Conservation (phyloP, 208 protist genomes). For the Phytomonas serpens region DNA sequence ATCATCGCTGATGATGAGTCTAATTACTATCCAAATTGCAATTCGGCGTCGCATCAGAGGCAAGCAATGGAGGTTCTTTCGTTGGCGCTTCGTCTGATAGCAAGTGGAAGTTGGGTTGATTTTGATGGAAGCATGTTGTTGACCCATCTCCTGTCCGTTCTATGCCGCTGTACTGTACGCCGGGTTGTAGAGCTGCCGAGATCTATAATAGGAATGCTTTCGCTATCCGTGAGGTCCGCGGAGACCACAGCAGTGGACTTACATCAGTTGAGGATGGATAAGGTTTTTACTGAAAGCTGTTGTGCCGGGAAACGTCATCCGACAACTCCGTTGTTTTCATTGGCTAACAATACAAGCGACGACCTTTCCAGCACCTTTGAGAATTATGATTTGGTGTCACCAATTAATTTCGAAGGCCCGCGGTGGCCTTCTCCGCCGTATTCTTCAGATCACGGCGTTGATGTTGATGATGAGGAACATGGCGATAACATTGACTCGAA, state of each 20-base stretch:
- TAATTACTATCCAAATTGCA: conserved; percentile 24
- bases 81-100: neutral
- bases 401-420: neutral
- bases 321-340: neutral
- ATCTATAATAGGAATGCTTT: conserved; percentile 11
- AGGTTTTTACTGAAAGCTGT: conserved; percentile 16
- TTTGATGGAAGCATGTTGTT: conserved; percentile 12
- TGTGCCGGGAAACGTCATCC: conserved; percentile 6
- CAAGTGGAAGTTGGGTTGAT: conserved; percentile 1
- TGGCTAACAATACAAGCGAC: neutral
- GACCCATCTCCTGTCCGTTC: conserved; percentile 41
- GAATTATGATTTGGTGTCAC: neutral
- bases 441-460: conserved; percentile 1
- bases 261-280: conserved; percentile 13
- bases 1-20: conserved; percentile 27
- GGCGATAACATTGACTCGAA: neutral
- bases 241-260: neutral
- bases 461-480: conserved; percentile 7
- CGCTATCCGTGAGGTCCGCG: conserved; percentile 15
- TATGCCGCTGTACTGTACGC: conserved; percentile 38
- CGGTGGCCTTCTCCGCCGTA: neutral
- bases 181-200: conserved; percentile 16
- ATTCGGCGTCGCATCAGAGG: conserved; percentile 4
- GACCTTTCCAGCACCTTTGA: neutral
- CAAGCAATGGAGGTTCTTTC: conserved; percentile 13